Conservation (phyloP, 202 grass and related monocot species). For the Musa balbisiana region DNA sequence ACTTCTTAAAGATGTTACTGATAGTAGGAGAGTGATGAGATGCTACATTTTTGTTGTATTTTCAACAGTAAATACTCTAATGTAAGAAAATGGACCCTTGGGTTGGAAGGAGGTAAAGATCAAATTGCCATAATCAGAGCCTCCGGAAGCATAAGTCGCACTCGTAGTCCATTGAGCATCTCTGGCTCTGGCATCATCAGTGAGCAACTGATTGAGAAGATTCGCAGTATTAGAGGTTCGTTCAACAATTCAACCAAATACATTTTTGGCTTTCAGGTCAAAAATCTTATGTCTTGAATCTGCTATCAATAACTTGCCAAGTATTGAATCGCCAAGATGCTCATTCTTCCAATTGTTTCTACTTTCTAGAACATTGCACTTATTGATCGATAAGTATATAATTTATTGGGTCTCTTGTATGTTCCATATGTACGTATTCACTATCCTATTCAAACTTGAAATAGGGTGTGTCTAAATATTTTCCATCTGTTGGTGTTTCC, state of each 20-base stretch:
- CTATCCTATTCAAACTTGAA: background rate
- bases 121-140: slow-evolving; percentile 92
- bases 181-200: slow-evolving; percentile 70
- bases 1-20: background rate
- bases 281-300: background rate
- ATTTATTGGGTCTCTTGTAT: background rate
- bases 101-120: slow-evolving; percentile 66
- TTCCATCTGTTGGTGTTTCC: background rate
- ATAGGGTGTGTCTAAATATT: background rate
- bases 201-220: slow-evolving; percentile 91
- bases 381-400: background rate
- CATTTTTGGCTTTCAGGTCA: background rate
- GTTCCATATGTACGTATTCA: background rate
- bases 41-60: slow-evolving; percentile 14
- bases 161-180: slow-evolving; percentile 55
- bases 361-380: background rate
- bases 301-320: background rate
- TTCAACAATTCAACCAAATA: slow-evolving; percentile 4
- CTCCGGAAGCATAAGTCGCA: slow-evolving; percentile 82
- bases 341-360: background rate
- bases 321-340: background rate
- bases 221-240: slow-evolving; percentile 71
- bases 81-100: slow-evolving; percentile 89
- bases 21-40: background rate
- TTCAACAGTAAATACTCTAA: slow-evolving; percentile 76